These are phyloP conservation scores for Bipolaris oryzae DNA, from an alignment of 2,329 filamentous ascomycete genomes.

Conservation along the genomic window DNA sequence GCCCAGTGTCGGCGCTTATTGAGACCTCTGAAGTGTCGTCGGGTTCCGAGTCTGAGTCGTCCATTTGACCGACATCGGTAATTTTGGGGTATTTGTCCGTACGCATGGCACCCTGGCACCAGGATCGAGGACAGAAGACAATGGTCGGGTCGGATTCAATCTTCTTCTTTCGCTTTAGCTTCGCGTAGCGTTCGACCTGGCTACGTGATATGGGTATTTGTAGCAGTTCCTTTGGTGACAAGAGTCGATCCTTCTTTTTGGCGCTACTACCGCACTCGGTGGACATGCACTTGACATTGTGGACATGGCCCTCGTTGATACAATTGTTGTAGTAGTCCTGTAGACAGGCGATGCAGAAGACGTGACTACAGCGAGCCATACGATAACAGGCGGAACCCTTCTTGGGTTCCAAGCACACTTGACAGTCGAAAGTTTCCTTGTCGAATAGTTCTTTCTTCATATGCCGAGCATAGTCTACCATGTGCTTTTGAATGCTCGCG, in stretches of 20 bases:
- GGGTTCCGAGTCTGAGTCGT: slow-evolving; percentile 50
- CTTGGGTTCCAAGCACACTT: slow-evolving; percentile 88
- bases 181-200: slow-evolving; percentile 82
- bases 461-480: slow-evolving; percentile 79
- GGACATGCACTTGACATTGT: slow-evolving; percentile 77
- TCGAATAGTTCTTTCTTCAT: slow-evolving; percentile 78
- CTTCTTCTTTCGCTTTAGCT: slow-evolving; percentile 88
- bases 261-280: slow-evolving; percentile 65
- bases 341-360: slow-evolving; percentile 88
- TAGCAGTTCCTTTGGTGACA: slow-evolving; percentile 81
- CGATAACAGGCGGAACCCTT: slow-evolving; percentile 82
- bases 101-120: slow-evolving; percentile 87
- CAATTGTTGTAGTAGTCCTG: slow-evolving; percentile 89
- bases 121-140: slow-evolving; percentile 87
- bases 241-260: slow-evolving; percentile 61
- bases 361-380: slow-evolving; percentile 82
- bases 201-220: slow-evolving; percentile 62
- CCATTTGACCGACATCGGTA: slow-evolving; percentile 47
- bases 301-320: slow-evolving; percentile 83
- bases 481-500: slow-evolving; percentile 64
- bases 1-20: slow-evolving; percentile 16
- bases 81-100: slow-evolving; percentile 59
- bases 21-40: slow-evolving; percentile 27
- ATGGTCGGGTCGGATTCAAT: slow-evolving; percentile 91
- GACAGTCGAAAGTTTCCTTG: slow-evolving; percentile 83